These are phyloP conservation scores for Porcisia hertigi DNA, from an alignment of 208 protist species.

Conservation along the genomic window DNA sequence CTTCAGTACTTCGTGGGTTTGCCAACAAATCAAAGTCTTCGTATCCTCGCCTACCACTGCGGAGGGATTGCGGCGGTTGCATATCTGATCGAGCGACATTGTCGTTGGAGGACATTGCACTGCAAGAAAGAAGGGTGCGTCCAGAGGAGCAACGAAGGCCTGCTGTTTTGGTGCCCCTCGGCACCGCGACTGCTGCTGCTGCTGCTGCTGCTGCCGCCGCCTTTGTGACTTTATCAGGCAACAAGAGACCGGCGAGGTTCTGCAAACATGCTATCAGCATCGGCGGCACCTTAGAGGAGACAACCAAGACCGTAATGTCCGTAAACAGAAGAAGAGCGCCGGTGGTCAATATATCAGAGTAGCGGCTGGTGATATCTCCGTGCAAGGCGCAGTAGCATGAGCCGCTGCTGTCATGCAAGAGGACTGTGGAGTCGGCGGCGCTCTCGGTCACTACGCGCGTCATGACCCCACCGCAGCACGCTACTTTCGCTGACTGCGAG, in stretches of 20 bases:
- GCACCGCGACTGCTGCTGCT: constrained; percentile 3
- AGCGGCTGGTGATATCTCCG: constrained; percentile 67
- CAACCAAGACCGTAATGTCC: constrained; percentile 65
- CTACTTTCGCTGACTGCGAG: constrained; percentile 61
- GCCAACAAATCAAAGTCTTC: not conserved
- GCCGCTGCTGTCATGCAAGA: constrained; percentile 66
- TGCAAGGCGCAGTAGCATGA: constrained; percentile 75
- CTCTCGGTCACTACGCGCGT: constrained; percentile 74
- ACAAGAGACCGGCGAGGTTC: constrained; percentile 70
- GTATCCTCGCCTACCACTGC: not conserved
- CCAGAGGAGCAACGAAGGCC: not conserved
- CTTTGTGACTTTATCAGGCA: constrained; percentile 47
- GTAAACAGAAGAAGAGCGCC: constrained; percentile 73
- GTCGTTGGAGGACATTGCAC: not conserved
- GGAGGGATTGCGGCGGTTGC: not conserved
- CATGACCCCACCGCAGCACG: constrained; percentile 79
- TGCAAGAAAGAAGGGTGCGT: not conserved
- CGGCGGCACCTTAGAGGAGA: constrained; percentile 54
- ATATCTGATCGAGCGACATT: not conserved
- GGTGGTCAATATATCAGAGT: constrained; percentile 68
- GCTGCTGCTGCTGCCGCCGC: not conserved
- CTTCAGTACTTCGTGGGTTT: not conserved
- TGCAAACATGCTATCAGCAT: constrained; percentile 79
- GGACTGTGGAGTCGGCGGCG: constrained; percentile 74
- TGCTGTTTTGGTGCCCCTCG: constrained; percentile 1